Conservation (phyloP, 805 yeast genomes). For the Spathaspora arborariae region DNA sequence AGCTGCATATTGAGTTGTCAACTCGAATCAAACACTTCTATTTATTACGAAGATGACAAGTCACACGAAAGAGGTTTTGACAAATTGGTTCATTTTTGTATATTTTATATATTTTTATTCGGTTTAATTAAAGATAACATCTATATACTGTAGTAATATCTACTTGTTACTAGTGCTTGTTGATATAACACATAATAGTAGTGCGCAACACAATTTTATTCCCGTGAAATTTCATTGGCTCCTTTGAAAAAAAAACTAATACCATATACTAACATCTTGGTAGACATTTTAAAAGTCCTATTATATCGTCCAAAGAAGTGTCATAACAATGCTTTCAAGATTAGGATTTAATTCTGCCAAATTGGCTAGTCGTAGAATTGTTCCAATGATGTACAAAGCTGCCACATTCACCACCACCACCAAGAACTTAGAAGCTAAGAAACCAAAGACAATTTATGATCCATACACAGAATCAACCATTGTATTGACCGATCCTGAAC, state of each 20-base stretch:
- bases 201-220: constrained; percentile 9
- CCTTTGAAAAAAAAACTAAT: background rate
- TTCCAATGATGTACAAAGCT: background rate
- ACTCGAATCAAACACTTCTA: background rate
- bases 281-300: too few species aligned
- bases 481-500: constrained; percentile 37
- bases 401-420: background rate
- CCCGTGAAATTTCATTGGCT: constrained; percentile 18
- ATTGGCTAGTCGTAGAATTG: background rate
- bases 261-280: too few species aligned
- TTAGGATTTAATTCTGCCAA: constrained; percentile 7
- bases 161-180: background rate
- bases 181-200: background rate
- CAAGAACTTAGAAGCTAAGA: background rate
- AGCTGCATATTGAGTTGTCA: background rate
- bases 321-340: constrained; percentile 9
- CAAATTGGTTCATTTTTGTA: background rate
- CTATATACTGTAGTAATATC: background rate
- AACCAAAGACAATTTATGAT: constrained; percentile 29
- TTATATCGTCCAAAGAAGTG: too few species aligned
- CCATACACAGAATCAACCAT: constrained; percentile 37
- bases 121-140: background rate
- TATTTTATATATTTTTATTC: background rate
- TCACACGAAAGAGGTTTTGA: too few species aligned
- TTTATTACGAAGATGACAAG: too few species aligned